Evolutionary conservation across 2,329 filamentous ascomycete species (phyloP).

Genomic region (Neocucurbitaria cava): DNA sequence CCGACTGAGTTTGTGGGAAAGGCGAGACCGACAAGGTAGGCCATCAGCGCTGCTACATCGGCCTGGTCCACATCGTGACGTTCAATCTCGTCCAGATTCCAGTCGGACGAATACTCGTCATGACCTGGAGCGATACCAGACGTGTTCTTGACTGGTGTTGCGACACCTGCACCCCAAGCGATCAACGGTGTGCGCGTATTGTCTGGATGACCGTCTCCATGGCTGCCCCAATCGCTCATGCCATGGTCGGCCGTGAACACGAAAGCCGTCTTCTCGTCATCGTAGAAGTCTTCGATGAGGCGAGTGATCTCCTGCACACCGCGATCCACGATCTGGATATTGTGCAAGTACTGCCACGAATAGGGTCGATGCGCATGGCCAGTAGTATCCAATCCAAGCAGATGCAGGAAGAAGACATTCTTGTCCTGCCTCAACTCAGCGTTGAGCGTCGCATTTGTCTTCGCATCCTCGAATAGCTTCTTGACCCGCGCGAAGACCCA

Average conservation of each 20-base stretch:
- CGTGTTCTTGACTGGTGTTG: conserved; percentile 68
- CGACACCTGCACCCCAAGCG: conserved; percentile 90
- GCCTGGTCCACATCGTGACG: conserved; percentile 93
- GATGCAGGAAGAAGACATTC: conserved; percentile 91
- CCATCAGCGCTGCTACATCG: conserved; percentile 94
- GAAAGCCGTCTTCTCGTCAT: conserved; percentile 82
- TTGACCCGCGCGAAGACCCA: conserved; percentile 98
- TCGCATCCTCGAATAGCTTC: conserved; percentile 80
- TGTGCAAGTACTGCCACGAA: conserved; percentile 92
- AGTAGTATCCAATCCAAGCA: conserved; percentile 89
- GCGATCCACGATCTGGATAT: conserved; percentile 91
- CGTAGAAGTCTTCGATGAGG: conserved; percentile 85
- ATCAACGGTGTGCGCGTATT: conserved; percentile 95
- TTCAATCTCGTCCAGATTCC: conserved; percentile 79
- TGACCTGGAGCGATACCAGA: conserved; percentile 76
- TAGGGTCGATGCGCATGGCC: conserved; percentile 89
- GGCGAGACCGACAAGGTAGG: conserved; percentile 84
- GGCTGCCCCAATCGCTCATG: conserved; percentile 99
- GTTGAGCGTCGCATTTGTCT: conserved; percentile 76
- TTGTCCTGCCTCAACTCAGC: conserved; percentile 79
- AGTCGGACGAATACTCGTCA: conserved; percentile 87
- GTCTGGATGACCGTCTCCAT: conserved; percentile 96
- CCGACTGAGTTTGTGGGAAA: conserved; percentile 98
- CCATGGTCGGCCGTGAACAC: conserved; percentile 98
- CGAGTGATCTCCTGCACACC: conserved; percentile 85